Evolutionary conservation across 2,329 filamentous ascomycete species (phyloP).

Genomic region (Kalmusia sp.): DNA sequence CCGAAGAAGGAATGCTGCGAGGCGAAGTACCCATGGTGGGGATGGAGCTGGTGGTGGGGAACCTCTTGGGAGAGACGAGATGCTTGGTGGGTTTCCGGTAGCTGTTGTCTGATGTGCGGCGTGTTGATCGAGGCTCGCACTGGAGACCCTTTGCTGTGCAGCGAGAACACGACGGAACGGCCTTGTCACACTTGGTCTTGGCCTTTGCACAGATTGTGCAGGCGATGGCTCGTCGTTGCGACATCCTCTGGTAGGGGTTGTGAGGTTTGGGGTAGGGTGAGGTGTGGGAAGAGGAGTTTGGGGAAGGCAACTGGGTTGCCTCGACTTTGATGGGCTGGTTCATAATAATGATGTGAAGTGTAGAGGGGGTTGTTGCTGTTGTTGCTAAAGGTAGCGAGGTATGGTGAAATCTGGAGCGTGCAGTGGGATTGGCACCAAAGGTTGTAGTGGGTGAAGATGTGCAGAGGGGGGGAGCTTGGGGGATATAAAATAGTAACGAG

Average conservation of each 20-base stretch:
- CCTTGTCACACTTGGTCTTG: slow-evolving; percentile 48
- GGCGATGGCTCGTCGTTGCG: slow-evolving; percentile 45
- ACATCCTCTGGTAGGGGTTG: slow-evolving; percentile 40
- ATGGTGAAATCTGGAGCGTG: slow-evolving; percentile 3
- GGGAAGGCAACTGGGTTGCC: slow-evolving; percentile 16
- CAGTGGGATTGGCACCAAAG: slow-evolving; percentile 9
- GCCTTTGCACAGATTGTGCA: slow-evolving; percentile 49
- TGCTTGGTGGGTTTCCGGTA: slow-evolving; percentile 37
- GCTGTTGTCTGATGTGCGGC: slow-evolving; percentile 43
- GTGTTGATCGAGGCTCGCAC: slow-evolving; percentile 46
- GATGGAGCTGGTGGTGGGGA: slow-evolving; percentile 28
- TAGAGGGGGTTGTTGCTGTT: background rate
- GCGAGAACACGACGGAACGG: slow-evolving; percentile 45
- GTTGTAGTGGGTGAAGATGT: slow-evolving; percentile 12
- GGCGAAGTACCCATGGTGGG: slow-evolving; percentile 28
- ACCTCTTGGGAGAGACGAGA: slow-evolving; percentile 34
- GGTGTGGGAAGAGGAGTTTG: slow-evolving; percentile 19
- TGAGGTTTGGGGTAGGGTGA: slow-evolving; percentile 17
- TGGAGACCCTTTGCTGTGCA: slow-evolving; percentile 44
- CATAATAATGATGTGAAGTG: slow-evolving; percentile 21
- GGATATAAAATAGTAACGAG: slow-evolving; percentile 23
- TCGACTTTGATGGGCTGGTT: slow-evolving; percentile 22
- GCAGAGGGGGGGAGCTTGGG: slow-evolving; percentile 9
- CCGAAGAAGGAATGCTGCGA: slow-evolving; percentile 28
- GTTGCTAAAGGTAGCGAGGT: slow-evolving; percentile 9